Evolutionary conservation across 805 yeast genomes (phyloP).

Genomic region (Candida palmyrensis): DNA sequence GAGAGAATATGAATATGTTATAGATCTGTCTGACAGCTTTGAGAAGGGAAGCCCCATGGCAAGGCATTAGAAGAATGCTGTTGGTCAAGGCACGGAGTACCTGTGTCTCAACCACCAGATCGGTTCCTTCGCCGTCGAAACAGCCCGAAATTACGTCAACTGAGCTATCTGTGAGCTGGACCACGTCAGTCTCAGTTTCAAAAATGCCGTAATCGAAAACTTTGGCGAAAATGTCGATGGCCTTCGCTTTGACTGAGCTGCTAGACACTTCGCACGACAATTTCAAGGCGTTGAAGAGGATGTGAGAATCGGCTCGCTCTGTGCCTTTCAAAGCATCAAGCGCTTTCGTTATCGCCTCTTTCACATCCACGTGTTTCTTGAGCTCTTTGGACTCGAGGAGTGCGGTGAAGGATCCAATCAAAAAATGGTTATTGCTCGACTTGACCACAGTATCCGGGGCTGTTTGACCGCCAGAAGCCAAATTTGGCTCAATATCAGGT

Average conservation of each 20-base stretch:
- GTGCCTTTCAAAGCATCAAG: conserved; percentile 34
- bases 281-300: conserved; percentile 76
- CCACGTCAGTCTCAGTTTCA: conserved; percentile 50
- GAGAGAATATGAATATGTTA: conserved; percentile 82
- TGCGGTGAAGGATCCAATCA: conserved; percentile 2
- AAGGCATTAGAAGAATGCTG: conserved; percentile 77
- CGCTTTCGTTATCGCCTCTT: conserved; percentile 33
- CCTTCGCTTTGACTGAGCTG: conserved; percentile 60
- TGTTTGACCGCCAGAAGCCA: no score
- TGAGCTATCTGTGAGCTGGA: conserved; percentile 70
- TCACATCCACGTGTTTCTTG: conserved; percentile 42
- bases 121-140: conserved; percentile 90
- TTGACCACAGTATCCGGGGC: no score
- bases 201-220: conserved; percentile 82
- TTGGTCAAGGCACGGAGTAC: conserved; percentile 88
- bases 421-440: conserved; percentile 1
- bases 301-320: conserved; percentile 38
- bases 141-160: conserved; percentile 80
- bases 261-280: conserved; percentile 66
- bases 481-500: no score
- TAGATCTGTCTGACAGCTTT: conserved; percentile 92
- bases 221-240: conserved; percentile 84
- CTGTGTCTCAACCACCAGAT: conserved; percentile 83
- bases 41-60: conserved; percentile 84
- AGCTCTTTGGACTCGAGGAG: conserved; percentile 44